Percentiles rank a stretch among this genome's conserved stretches.
Evolutionary conservation across 345 rosid genomes (phyloP).

Genomic region (Brassica cretica): DNA sequence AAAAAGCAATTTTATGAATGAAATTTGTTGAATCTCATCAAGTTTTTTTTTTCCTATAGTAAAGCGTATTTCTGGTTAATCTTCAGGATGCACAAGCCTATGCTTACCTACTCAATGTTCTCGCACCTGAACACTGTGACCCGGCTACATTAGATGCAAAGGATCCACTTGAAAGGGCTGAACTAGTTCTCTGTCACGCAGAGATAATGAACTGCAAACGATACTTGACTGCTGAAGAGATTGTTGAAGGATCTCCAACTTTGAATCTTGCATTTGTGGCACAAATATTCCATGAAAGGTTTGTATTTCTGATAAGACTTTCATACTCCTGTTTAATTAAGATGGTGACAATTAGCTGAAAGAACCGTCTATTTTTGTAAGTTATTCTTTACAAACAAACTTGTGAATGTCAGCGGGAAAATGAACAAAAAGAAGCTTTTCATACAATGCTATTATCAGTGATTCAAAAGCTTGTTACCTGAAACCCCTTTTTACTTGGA

Average conservation of each 20-base stretch:
- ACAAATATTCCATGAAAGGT: slow-evolving; percentile 90
- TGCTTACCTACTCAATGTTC: slow-evolving; percentile 83
- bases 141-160: slow-evolving; percentile 72
- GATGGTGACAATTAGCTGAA: too few relatives aligned
- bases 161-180: slow-evolving; percentile 75
- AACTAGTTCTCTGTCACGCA: slow-evolving; percentile 74
- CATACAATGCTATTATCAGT: background rate
- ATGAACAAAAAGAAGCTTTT: too few relatives aligned
- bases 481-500: background rate
- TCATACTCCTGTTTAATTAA: background rate
- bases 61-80: slow-evolving; percentile 17
- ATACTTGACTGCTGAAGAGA: slow-evolving; percentile 78
- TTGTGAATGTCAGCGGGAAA: too few relatives aligned
- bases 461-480: background rate
- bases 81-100: slow-evolving; percentile 90
- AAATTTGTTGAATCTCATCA: too few relatives aligned
- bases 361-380: too few relatives aligned
- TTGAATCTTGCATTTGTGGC: slow-evolving; percentile 91
- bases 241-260: slow-evolving; percentile 76
- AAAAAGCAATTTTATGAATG: too few relatives aligned
- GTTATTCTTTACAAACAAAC: too few relatives aligned
- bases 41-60: too few relatives aligned
- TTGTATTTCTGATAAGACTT: slow-evolving; percentile 16
- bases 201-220: slow-evolving; percentile 83
- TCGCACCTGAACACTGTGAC: slow-evolving; percentile 80